Evolutionary conservation across 768 basidiomycete species (phyloP), one percentile per base, ranked within the genome.

Genomic region (Wakefieldia striispora): DNA sequence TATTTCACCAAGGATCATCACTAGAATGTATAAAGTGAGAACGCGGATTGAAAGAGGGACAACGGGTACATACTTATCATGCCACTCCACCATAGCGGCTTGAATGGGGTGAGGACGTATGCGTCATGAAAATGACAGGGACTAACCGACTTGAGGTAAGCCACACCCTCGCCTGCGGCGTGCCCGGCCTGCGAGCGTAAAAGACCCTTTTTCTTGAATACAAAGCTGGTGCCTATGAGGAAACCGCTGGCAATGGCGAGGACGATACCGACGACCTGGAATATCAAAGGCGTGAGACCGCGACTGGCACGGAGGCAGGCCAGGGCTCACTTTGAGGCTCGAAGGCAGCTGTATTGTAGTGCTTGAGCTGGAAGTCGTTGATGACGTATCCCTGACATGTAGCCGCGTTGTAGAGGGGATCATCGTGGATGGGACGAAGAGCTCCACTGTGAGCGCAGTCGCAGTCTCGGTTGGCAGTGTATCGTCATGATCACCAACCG

Each of bases 181-280:
- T 87, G 84, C 57, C 89, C 92, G 51, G 88, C 86, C 74, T 90
- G 88, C 65, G 85, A 82, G 68, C 83, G 77, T 45, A 92, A 65
- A 17, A 92, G 74, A 9, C 90, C 95, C 64, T 92, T 97, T 80
- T 99, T 99, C 83, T 99, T 99, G 75, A 99, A 87, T 3, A 98
- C 95, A 68, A 97, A 98, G 59, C 85, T 88, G 35, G 81, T 80
- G 5, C 95, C 97, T 53, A 98, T 99, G 53, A 99, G 81, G 24
- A 93, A 36, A 8, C 95, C 97, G 61, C 88, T 91, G 33, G 66
- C 59, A 43, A 93, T 65, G 42, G 91, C 88, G 51, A 92, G 79
- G 40, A 90, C 67, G 57, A 92, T 81, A 11, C 90, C 89, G 57
- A 90, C 82, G 62, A 89, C 58, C 86, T 88, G 63, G 31, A 21